Base-by-base conservation (phyloP, 2,329 filamentous ascomycete species). In the Ceratocystis huliohia region DNA sequence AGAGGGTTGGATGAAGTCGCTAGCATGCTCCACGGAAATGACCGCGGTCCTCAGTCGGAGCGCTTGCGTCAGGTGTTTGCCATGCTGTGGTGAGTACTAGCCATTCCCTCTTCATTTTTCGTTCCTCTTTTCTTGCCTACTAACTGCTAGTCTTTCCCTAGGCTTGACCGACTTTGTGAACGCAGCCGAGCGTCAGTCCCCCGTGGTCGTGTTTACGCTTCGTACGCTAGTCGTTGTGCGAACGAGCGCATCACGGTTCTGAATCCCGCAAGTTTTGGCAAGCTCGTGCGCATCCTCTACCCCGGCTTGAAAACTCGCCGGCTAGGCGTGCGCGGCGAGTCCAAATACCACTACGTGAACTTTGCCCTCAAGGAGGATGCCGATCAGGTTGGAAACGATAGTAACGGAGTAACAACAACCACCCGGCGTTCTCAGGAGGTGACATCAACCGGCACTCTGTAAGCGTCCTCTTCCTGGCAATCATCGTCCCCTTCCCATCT, bases 181-280 rank as follows among this genome's bases (percentile, higher is more conserved):
- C 84, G 84, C 69, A 88, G 88, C 56, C 90, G 89, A 74, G 88
- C 87, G 0, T 96, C 94, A 5, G 93, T 97, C 0, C 91, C 94
- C 5, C 83, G 94, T 71, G 94, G 94, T 70, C 84, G 93, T 68
- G 94, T 99, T 1, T 99, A 97, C 75, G 91, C 92, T 68, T 92
- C 92, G 74, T 99, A 99, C 75, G 94, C 93, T 61, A 91, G 89
- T 30, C 86, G 90, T 69, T 99, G 94, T 75, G 92, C 90, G 56
- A 95, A 88, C 4, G 92, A 97, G 74, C 86, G 92, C 73, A 95
- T 97, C 48, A 95, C 94, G 0, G 92, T 96, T 8, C 78, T 99
- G 67, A 99, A 99, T 73, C 94, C 94, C 53, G 94, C 94, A 8
- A 97, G 93, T 33, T 99, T 99, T 76, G 94, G 94, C 66, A 99